phyloP scores from a whole-genome alignment of 2,329 filamentous ascomycete genomes.

The Talaromyces pinophilus region DNA sequence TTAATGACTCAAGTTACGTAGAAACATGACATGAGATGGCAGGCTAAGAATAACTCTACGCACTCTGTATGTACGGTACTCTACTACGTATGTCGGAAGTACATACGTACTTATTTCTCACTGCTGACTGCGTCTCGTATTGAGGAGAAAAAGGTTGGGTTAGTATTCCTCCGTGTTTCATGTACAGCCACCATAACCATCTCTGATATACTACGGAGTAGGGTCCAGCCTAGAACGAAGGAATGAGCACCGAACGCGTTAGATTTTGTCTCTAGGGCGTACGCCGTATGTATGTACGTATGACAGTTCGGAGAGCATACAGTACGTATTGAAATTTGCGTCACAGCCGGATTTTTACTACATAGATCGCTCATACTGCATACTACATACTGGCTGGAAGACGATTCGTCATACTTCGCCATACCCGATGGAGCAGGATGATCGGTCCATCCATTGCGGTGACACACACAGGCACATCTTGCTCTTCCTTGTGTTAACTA shows the following conservation, averaged over 20 bases:
- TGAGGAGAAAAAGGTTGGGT: not conserved
- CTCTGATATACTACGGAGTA: not conserved
- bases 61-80: too few relatives aligned
- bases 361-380: not conserved
- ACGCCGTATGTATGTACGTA: not conserved
- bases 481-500: not conserved
- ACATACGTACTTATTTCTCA: not conserved
- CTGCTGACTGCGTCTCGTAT: not conserved
- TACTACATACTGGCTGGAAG: not conserved
- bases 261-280: not conserved
- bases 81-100: not conserved
- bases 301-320: not conserved
- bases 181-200: not conserved
- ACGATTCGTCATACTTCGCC: not conserved
- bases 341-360: not conserved
- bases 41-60: not conserved
- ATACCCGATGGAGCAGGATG: not conserved
- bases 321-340: not conserved
- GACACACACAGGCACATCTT: not conserved
- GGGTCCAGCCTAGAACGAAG: not conserved
- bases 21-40: not conserved
- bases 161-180: conserved; percentile 3
- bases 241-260: not conserved
- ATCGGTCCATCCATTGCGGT: not conserved
- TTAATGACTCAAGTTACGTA: too few relatives aligned